Percentiles rank a stretch among this genome's conserved stretches.
These are phyloP conservation scores for Pyrenopolyporus hunteri DNA, from an alignment of 495 filamentous ascomycete genomes.

Conservation along the genomic window DNA sequence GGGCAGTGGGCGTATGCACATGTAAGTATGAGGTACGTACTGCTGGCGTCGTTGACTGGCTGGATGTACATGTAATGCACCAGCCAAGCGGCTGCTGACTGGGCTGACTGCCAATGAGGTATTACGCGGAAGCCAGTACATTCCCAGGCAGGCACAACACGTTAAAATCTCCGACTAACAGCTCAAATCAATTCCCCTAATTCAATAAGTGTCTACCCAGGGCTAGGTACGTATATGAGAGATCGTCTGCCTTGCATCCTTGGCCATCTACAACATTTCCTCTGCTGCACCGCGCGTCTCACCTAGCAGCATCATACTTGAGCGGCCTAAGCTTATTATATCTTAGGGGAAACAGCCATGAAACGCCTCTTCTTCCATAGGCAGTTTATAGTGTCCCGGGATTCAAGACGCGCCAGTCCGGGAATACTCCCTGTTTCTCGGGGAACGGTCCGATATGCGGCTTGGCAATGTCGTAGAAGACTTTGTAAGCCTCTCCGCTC, in stretches of 20 bases:
- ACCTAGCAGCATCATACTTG: not conserved
- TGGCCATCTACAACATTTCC: not conserved
- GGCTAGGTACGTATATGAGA: too few species aligned
- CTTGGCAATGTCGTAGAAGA: slow-evolving; percentile 54
- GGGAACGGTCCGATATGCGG: slow-evolving; percentile 47
- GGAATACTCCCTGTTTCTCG: slow-evolving; percentile 44
- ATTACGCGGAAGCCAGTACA: not conserved
- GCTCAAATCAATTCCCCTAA: slow-evolving; percentile 13
- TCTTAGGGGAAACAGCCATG: not conserved
- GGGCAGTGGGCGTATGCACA: too few species aligned
- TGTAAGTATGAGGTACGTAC: not conserved
- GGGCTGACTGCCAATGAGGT: slow-evolving; percentile 1
- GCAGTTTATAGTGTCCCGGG: slow-evolving; percentile 28
- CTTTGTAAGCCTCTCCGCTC: slow-evolving; percentile 55
- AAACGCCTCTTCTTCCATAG: not conserved
- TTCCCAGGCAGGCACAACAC: slow-evolving; percentile 6
- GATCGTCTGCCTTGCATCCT: slow-evolving; percentile 1
- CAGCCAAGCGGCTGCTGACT: slow-evolving; percentile 22
- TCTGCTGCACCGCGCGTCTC: not conserved
- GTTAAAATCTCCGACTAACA: slow-evolving; percentile 19
- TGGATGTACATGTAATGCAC: slow-evolving; percentile 11
- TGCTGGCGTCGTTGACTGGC: not conserved
- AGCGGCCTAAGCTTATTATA: not conserved
- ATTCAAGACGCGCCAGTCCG: slow-evolving; percentile 50
- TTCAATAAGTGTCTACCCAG: slow-evolving; percentile 11